These are phyloP conservation scores for Sporisorium iseilematis-ciliati DNA, from an alignment of 1,284 basidiomycete genomes.

Conservation along the genomic window DNA sequence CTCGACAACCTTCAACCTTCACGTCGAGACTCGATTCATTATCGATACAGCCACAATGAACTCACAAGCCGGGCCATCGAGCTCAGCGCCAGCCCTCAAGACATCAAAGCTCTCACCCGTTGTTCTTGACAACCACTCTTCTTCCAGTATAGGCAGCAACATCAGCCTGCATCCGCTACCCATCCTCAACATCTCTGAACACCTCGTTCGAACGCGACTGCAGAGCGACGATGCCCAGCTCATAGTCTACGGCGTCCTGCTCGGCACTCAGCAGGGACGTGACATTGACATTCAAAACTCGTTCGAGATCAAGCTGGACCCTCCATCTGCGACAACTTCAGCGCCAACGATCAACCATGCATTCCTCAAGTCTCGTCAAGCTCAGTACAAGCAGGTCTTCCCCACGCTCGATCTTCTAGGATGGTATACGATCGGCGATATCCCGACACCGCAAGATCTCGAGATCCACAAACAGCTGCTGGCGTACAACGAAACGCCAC, in stretches of 20 bases:
- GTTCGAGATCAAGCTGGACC: conserved; percentile 82
- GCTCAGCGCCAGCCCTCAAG: conserved; percentile 16
- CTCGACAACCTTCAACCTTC: neutral
- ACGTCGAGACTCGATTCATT: no score
- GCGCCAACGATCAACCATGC: conserved; percentile 42
- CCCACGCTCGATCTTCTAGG: conserved; percentile 95
- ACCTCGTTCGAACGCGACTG: conserved; percentile 84
- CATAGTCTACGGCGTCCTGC: conserved; percentile 84
- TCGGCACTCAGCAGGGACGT: conserved; percentile 93
- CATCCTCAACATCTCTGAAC: conserved; percentile 95
- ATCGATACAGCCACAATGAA: conserved; percentile 14
- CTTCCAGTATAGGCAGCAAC: conserved; percentile 41
- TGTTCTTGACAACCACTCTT: conserved; percentile 38
- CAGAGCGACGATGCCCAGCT: conserved; percentile 71
- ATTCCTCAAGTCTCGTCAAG: conserved; percentile 83
- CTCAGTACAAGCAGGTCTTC: conserved; percentile 98
- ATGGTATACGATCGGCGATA: conserved; percentile 89
- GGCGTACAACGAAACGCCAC: conserved; percentile 72
- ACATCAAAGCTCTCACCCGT: conserved; percentile 44
- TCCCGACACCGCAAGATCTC: conserved; percentile 80
- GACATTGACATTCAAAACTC: conserved; percentile 96
- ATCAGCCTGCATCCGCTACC: conserved; percentile 82
- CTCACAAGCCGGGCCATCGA: conserved; percentile 27
- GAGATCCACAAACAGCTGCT: conserved; percentile 81
- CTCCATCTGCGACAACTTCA: conserved; percentile 2